Evolutionary conservation across 1,284 basidiomycete species (phyloP).

Genomic region (Pyrrhoderma lamaoense): DNA sequence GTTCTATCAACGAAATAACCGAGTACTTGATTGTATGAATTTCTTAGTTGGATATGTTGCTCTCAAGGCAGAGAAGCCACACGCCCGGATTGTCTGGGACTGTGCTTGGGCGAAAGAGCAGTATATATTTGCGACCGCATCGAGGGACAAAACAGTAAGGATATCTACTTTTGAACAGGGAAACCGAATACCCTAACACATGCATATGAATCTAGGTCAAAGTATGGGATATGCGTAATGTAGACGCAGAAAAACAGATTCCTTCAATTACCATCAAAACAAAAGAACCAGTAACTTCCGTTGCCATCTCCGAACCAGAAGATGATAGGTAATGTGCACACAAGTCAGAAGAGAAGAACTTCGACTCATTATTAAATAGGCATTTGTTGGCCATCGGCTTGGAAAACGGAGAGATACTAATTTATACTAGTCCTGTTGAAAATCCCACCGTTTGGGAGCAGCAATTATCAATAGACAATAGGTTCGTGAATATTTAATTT

Average conservation of each 20-base stretch:
- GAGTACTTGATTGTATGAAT: neutral
- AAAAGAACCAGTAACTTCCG: conserved; percentile 61
- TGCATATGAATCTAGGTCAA: conserved; percentile 46
- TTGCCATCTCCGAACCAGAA: conserved; percentile 47
- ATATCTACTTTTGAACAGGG: neutral
- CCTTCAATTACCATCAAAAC: conserved; percentile 49
- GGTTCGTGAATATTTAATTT: conserved; percentile 31
- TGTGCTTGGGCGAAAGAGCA: conserved; percentile 75
- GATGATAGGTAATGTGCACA: conserved; percentile 30
- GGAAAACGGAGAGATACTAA: conserved; percentile 58
- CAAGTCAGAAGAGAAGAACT: no score
- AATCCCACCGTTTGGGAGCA: conserved; percentile 42
- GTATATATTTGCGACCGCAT: conserved; percentile 84
- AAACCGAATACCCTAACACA: neutral
- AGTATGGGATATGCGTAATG: conserved; percentile 45
- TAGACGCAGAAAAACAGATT: conserved; percentile 38
- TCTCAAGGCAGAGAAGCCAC: conserved; percentile 71
- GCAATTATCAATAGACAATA: conserved; percentile 36
- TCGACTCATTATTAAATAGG: conserved; percentile 32
- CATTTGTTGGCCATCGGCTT: conserved; percentile 61
- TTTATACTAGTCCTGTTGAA: conserved; percentile 39
- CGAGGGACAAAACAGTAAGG: conserved; percentile 88
- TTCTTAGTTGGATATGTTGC: conserved; percentile 48
- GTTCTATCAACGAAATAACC: neutral
- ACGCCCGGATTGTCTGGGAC: conserved; percentile 94